A percentile compares a stretch with the other conserved stretches of the same genome.
Conservation (phyloP, 2,329 filamentous ascomycete species). For the Talaromyces sp. region DNA sequence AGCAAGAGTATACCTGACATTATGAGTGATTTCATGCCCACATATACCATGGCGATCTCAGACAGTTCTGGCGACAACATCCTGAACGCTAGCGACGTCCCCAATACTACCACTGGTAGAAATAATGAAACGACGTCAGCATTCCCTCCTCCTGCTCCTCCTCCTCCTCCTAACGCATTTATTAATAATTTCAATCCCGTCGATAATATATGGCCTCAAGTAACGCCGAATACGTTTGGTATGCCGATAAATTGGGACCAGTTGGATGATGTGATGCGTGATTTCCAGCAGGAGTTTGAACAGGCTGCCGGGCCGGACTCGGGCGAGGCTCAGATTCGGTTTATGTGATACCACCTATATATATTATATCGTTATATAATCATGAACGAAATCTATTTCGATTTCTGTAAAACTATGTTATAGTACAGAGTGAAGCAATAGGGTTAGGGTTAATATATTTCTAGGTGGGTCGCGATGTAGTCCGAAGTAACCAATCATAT, state of each 20-base stretch:
- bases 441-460: background rate
- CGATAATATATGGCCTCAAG: background rate
- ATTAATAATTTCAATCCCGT: background rate
- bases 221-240: slow-evolving; percentile 7
- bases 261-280: slow-evolving; percentile 36
- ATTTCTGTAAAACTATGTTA: background rate
- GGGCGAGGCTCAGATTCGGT: slow-evolving; percentile 16
- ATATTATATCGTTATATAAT: background rate
- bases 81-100: background rate
- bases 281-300: slow-evolving; percentile 34
- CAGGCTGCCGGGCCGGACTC: slow-evolving; percentile 15
- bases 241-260: slow-evolving; percentile 29
- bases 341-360: slow-evolving; percentile 2
- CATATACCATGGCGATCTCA: slow-evolving; percentile 20
- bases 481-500: background rate
- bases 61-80: background rate
- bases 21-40: slow-evolving; percentile 27
- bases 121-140: background rate
- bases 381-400: background rate
- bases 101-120: background rate
- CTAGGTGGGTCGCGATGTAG: background rate
- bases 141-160: background rate
- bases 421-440: background rate
- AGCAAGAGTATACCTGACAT: slow-evolving; percentile 22
- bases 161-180: background rate